Evolutionary conservation across 352 stramenopile genomes (phyloP).

Genomic region (Globisporangium cederbergense): DNA sequence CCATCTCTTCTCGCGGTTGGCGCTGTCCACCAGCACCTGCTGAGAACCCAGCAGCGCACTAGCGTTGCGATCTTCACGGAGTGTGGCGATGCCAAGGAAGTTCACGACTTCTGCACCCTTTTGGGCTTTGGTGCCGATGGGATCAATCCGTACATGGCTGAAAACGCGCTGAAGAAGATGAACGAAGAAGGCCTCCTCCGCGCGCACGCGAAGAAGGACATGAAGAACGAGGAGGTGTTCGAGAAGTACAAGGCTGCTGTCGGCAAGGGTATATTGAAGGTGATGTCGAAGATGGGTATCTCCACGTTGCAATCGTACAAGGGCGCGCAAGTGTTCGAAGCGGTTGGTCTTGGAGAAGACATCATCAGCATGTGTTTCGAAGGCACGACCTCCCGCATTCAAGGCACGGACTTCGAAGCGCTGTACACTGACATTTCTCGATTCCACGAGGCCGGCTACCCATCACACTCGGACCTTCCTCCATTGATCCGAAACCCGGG

Average conservation of each 20-base stretch:
- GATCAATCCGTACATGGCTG: slow-evolving; percentile 95
- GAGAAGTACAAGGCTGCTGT: slow-evolving; percentile 65
- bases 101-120: slow-evolving; percentile 94
- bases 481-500: slow-evolving; percentile 93
- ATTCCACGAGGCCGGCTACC: slow-evolving; percentile 91
- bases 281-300: slow-evolving; percentile 96
- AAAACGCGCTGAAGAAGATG: slow-evolving; percentile 94
- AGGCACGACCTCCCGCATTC: slow-evolving; percentile 88
- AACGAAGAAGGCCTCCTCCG: slow-evolving; percentile 88
- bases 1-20: slow-evolving; percentile 93
- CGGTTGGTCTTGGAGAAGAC: slow-evolving; percentile 90
- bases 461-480: slow-evolving; percentile 60
- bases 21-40: slow-evolving; percentile 95
- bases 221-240: slow-evolving; percentile 58
- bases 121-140: slow-evolving; percentile 94
- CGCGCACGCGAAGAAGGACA: slow-evolving; percentile 52
- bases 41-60: slow-evolving; percentile 90
- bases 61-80: slow-evolving; percentile 92
- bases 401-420: slow-evolving; percentile 93
- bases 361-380: slow-evolving; percentile 90
- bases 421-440: slow-evolving; percentile 93
- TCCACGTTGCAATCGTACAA: slow-evolving; percentile 94
- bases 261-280: slow-evolving; percentile 69
- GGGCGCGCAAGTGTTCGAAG: slow-evolving; percentile 96
- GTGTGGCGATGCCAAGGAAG: slow-evolving; percentile 93